phyloP scores from a whole-genome alignment of 441 rosid genomes.

The Populus trichocarpa region DNA sequence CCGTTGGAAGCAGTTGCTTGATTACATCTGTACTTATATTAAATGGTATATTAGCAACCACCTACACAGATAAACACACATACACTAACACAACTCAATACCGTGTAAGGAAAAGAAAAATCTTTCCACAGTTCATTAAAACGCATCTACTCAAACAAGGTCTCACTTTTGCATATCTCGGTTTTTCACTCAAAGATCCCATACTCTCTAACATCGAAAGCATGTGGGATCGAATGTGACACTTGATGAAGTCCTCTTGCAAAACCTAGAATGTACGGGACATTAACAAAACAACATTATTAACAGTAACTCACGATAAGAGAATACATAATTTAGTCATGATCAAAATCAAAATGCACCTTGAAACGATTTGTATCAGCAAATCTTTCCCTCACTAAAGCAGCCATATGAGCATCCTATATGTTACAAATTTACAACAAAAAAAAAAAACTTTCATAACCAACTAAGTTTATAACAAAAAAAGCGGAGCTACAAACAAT shows the following conservation, averaged over 20 bases:
- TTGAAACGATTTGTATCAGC: slow-evolving; percentile 43
- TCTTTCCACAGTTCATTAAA: neutral
- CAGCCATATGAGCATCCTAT: slow-evolving; percentile 88
- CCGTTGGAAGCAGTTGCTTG: slow-evolving; percentile 86
- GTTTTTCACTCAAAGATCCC: slow-evolving; percentile 21
- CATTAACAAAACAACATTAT: neutral
- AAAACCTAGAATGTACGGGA: slow-evolving; percentile 44
- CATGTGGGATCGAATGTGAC: slow-evolving; percentile 67
- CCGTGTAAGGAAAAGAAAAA: neutral
- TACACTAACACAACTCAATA: neutral
- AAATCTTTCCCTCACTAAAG: slow-evolving; percentile 65
- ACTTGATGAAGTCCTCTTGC: slow-evolving; percentile 80
- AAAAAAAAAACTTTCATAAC: neutral
- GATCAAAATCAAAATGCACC: slow-evolving; percentile 33
- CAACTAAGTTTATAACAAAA: neutral
- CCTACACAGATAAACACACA: slow-evolving; percentile 40
- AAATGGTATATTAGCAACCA: slow-evolving; percentile 82
- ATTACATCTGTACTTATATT: slow-evolving; percentile 82
- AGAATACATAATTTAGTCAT: neutral
- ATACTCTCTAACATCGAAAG: slow-evolving; percentile 39
- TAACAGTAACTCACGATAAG: neutral
- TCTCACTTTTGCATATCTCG: slow-evolving; percentile 58
- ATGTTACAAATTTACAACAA: neutral
- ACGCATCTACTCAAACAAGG: neutral
- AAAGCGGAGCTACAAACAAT: neutral